Evolutionary conservation across 768 basidiomycete genomes (phyloP).

Genomic region (Lanmaoa rubissima): DNA sequence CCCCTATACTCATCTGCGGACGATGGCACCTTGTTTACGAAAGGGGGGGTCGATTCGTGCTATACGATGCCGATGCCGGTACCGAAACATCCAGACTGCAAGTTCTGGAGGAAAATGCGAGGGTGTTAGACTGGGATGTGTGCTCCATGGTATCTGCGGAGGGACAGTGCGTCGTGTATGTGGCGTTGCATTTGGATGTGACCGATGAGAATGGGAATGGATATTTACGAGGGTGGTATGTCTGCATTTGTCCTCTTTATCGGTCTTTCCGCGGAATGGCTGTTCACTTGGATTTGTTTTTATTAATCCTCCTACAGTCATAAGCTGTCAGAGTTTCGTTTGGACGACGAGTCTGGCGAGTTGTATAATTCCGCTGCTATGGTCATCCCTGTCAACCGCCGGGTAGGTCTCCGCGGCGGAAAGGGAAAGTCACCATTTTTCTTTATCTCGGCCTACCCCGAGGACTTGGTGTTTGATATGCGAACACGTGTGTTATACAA

Average conservation of each 20-base stretch:
- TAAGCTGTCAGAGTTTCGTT: background rate
- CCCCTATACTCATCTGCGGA: background rate
- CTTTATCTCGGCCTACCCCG: background rate
- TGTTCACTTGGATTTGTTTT: background rate
- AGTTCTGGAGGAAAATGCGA: fast-evolving
- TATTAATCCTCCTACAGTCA: background rate
- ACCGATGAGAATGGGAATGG: too few relatives aligned
- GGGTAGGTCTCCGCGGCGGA: background rate
- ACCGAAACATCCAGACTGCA: background rate
- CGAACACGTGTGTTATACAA: background rate
- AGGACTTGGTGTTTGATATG: background rate
- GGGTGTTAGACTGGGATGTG: background rate
- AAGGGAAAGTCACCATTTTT: background rate
- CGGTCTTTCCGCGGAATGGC: background rate
- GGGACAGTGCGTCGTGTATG: background rate
- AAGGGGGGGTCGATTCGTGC: background rate
- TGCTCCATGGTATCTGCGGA: background rate
- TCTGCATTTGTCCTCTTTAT: background rate
- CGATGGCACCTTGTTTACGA: background rate
- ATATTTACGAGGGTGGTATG: background rate
- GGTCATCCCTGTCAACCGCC: background rate
- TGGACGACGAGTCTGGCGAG: background rate
- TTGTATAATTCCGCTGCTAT: background rate
- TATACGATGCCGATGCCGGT: background rate
- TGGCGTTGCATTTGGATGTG: background rate